Base-by-base conservation (phyloP, 208 protist species). In the Histomonas meleagridis region DNA sequence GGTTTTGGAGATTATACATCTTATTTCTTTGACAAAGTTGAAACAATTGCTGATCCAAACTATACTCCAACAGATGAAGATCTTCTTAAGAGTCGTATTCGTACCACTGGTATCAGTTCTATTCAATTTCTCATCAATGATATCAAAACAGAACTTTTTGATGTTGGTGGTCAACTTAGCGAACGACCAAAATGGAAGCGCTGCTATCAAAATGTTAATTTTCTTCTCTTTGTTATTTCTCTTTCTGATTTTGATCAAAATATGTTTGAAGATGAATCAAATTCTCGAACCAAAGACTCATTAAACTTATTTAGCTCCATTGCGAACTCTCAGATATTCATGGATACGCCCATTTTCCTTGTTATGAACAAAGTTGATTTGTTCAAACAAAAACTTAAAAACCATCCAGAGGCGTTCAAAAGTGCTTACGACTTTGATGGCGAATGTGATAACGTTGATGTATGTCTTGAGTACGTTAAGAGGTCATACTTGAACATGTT, bases 151-250 rank as follows among this genome's bases (percentile, higher is more conserved):
- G 35, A 90, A 46, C 32, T 93, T 1, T 18, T 93, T 16, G 93
- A 94, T 76, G 93, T 94, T 40, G 93, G 93, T 78, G 93, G 93
- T 40, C 93, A 94, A 72, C n/a, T 51, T 5, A 90, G n/a, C 78
- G 92, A 94, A 53, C 72, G 93, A 32, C 16, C 69, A 23, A 94
- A 94, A 72, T 94, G 92, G 92, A 18, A 51, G 3, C 38, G 72
- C 0, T 92, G 91, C 92, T 92, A 92, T 60, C 38, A 86, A 92
- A 90, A 55, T 90, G 93, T 72, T 62, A 21, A 21, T 28, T 57
- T 38, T 4, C n/a, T 92, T 4, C 62, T 92, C 21, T 92, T 92
- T 55, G 91, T 90, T 46, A 16, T 92, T 35, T 92, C 91, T n/a
- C 62, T 92, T 53, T 62, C 90, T 14, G 90, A 91, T 35, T 86